A percentile compares a stretch with the other conserved stretches of the same genome.
These are phyloP conservation scores for Lineolata rhizophorae DNA, from an alignment of 495 filamentous ascomycete genomes.

Conservation along the genomic window DNA sequence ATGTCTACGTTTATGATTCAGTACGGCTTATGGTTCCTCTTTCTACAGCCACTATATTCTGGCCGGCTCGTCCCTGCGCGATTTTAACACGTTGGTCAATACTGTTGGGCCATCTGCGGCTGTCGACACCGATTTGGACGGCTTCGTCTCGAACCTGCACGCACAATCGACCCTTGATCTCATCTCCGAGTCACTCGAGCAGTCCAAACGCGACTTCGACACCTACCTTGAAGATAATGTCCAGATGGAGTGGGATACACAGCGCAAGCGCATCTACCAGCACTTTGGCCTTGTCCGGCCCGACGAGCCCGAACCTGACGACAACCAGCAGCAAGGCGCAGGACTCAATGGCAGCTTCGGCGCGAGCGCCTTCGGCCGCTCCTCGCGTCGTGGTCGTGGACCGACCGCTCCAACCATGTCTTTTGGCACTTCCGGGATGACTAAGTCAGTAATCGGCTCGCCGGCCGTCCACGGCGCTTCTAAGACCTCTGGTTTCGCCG, in stretches of 20 bases:
- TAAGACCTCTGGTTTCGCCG: constrained; percentile 29
- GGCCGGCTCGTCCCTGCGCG: constrained; percentile 51
- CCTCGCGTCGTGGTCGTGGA: constrained; percentile 26
- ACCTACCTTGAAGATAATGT: constrained; percentile 81
- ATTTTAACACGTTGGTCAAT: constrained; percentile 40
- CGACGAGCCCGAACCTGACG: constrained; percentile 19
- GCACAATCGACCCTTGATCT: constrained; percentile 79
- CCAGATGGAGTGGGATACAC: constrained; percentile 84
- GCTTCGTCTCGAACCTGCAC: constrained; percentile 62
- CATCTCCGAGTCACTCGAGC: constrained; percentile 68
- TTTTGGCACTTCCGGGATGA: constrained; percentile 49
- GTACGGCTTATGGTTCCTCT: constrained; percentile 44
- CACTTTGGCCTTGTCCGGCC: constrained; percentile 66
- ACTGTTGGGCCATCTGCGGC: constrained; percentile 22
- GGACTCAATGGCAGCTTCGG: constrained; percentile 11
- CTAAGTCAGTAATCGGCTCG: constrained; percentile 67
- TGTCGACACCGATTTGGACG: constrained; percentile 55
- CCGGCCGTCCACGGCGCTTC: constrained; percentile 27
- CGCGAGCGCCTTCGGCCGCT: constrained; percentile 36
- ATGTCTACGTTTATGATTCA: constrained; percentile 1
- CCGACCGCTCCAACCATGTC: constrained; percentile 13
- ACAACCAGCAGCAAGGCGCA: not conserved
- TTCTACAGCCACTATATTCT: constrained; percentile 78
- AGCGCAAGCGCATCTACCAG: constrained; percentile 77
- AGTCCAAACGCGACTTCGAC: constrained; percentile 78